Evolutionary conservation across 352 stramenopile species (phyloP).

Genomic region (Globisporangium camurandrum): DNA sequence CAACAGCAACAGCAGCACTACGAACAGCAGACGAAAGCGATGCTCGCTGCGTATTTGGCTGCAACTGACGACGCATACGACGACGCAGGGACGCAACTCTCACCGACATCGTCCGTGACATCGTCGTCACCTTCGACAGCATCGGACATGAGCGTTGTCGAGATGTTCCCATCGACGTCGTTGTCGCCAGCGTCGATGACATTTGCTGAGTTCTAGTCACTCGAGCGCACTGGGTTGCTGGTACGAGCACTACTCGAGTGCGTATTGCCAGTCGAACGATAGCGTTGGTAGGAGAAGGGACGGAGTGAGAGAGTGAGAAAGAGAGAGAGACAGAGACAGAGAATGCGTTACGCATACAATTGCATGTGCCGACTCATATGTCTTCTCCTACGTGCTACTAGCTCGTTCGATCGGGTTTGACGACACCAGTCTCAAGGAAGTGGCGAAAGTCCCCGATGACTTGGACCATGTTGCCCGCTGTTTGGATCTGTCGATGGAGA

Average conservation of each 20-base stretch:
- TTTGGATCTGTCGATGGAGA: constrained; percentile 82
- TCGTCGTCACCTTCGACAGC: too few relatives aligned
- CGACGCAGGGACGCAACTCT: constrained; percentile 17
- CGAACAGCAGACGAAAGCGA: constrained; percentile 3
- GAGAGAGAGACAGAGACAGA: not conserved
- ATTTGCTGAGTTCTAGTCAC: constrained; percentile 29
- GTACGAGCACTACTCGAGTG: too few relatives aligned
- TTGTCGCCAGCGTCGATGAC: not conserved
- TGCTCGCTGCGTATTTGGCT: constrained; percentile 40
- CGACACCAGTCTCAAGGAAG: constrained; percentile 68
- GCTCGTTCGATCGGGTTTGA: constrained; percentile 19
- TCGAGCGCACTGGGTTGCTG: too few relatives aligned
- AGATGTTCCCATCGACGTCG: constrained; percentile 21
- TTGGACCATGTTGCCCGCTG: constrained; percentile 72
- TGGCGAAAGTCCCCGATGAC: constrained; percentile 78
- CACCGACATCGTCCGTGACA: constrained; percentile 22
- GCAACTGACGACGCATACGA: constrained; percentile 33
- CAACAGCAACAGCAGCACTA: constrained; percentile 7
- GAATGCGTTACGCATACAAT: too few relatives aligned
- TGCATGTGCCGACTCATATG: not conserved
- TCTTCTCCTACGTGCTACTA: constrained; percentile 3
- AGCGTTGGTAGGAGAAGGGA: too few relatives aligned
- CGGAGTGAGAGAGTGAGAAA: not conserved
- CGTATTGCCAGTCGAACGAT: too few relatives aligned
- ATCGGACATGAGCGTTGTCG: constrained; percentile 21